A percentile compares a stretch with the other conserved stretches of the same genome.
phyloP scores from a whole-genome alignment of 1,284 basidiomycete species.

The Filobasidium uniguttulatum region DNA sequence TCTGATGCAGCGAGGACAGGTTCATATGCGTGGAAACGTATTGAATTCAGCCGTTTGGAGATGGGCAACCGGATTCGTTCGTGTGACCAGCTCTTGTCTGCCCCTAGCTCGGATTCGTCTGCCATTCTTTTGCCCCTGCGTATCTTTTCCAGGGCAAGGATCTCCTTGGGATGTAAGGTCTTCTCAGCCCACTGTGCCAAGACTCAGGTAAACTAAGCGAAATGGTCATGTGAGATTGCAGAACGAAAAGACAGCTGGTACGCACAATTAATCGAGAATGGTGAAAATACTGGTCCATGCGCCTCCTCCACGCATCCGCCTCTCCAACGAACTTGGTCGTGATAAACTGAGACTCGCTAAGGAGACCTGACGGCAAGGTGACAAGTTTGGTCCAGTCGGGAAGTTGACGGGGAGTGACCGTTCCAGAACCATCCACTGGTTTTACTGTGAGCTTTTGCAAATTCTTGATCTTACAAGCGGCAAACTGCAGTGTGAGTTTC shows the following conservation, averaged over 20 bases:
- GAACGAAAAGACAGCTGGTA: no score
- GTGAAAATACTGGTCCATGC: constrained; percentile 8
- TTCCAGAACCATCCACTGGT: no score
- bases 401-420: no score
- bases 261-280: constrained; percentile 2
- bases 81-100: constrained; percentile 4
- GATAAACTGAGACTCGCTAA: background rate
- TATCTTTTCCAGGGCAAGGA: background rate
- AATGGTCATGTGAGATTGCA: background rate
- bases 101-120: constrained; percentile 1
- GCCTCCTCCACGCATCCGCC: background rate
- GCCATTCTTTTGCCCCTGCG: background rate
- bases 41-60: background rate
- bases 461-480: no score
- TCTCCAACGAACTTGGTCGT: background rate
- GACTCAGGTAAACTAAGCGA: background rate
- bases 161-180: background rate
- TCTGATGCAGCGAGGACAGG: constrained; percentile 4
- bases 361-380: background rate
- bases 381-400: no score
- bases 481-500: no score
- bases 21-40: constrained; percentile 8
- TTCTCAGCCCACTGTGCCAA: constrained; percentile 6
- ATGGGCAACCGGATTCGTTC: background rate
- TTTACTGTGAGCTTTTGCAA: no score